Conservation (phyloP, 1,284 basidiomycete genomes). For the Cryptococcus sp. region DNA sequence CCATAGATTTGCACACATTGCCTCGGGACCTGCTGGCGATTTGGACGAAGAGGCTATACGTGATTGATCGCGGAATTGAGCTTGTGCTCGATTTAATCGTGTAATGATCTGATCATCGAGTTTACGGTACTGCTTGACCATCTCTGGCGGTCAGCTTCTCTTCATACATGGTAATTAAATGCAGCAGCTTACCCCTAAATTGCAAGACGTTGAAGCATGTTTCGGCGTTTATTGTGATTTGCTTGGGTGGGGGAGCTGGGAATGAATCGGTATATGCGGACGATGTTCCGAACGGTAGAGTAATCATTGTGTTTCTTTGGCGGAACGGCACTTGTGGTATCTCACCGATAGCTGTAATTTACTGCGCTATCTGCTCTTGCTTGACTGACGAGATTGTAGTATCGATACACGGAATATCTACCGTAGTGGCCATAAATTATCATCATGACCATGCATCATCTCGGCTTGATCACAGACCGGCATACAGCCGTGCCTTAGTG, state of each 20-base stretch:
- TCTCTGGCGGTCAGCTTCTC: slow-evolving; percentile 54
- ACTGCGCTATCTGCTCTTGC: no score
- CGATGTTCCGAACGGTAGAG: slow-evolving; percentile 42
- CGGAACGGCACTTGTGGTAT: background rate
- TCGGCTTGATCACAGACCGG: background rate
- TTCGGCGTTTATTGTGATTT: slow-evolving; percentile 40
- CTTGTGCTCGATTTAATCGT: slow-evolving; percentile 75
- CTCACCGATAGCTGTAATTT: no score
- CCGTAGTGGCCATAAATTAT: no score
- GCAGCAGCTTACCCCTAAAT: slow-evolving; percentile 65
- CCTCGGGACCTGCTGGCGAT: slow-evolving; percentile 48
- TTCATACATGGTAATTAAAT: background rate
- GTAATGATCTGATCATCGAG: slow-evolving; percentile 78
- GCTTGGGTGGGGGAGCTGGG: slow-evolving; percentile 37
- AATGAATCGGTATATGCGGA: slow-evolving; percentile 48
- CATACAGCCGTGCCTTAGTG: background rate
- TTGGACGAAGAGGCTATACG: slow-evolving; percentile 48
- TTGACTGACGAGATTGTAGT: no score
- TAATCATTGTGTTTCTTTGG: slow-evolving; percentile 15
- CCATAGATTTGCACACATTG: slow-evolving; percentile 76
- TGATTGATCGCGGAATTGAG: slow-evolving; percentile 64
- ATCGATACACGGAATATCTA: no score
- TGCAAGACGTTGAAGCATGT: slow-evolving; percentile 71
- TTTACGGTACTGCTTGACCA: slow-evolving; percentile 76
- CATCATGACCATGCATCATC: no score